phyloP scores from a whole-genome alignment of 495 filamentous ascomycete genomes.

The Penicillium daleae region DNA sequence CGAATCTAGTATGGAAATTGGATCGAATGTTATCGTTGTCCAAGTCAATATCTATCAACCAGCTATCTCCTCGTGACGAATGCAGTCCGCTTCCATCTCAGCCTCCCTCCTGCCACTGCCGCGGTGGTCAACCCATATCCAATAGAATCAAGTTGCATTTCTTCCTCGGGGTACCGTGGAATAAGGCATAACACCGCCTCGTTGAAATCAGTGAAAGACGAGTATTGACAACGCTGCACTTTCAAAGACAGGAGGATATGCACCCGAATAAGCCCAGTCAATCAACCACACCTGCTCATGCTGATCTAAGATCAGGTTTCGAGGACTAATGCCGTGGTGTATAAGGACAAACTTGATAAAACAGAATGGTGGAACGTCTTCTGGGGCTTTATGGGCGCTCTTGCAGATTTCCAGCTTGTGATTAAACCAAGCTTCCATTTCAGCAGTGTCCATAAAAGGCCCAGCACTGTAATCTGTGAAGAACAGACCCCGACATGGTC shows the following conservation, averaged over 20 bases:
- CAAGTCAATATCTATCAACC: background rate
- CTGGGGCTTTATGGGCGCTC: slow-evolving; percentile 20
- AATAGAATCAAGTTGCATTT: slow-evolving; percentile 26
- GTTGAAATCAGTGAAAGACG: slow-evolving; percentile 27
- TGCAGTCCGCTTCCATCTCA: slow-evolving; percentile 6
- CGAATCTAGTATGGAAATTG: background rate
- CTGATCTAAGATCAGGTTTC: slow-evolving; percentile 32
- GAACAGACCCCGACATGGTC: slow-evolving; percentile 28
- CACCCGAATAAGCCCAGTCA: slow-evolving; percentile 34
- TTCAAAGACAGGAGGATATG: slow-evolving; percentile 35
- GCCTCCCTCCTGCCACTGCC: slow-evolving; percentile 39
- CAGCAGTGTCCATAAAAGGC: slow-evolving; percentile 29
- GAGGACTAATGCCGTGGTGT: slow-evolving; percentile 33
- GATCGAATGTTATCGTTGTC: background rate
- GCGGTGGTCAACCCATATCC: slow-evolving; percentile 57
- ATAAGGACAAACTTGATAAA: slow-evolving; percentile 34
- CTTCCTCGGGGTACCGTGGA: slow-evolving; percentile 23
- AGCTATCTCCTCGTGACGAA: background rate
- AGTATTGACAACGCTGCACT: slow-evolving; percentile 21
- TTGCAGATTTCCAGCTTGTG: slow-evolving; percentile 35
- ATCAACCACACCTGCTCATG: slow-evolving; percentile 29
- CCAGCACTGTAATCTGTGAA: slow-evolving; percentile 38
- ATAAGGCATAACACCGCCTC: slow-evolving; percentile 20
- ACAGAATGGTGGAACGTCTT: slow-evolving; percentile 22
- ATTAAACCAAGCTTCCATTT: slow-evolving; percentile 40